A percentile compares a stretch with the other conserved stretches of the same genome.
Evolutionary conservation across 129 eudicot genomes (phyloP).

Genomic region (Saussurea involucrata): DNA sequence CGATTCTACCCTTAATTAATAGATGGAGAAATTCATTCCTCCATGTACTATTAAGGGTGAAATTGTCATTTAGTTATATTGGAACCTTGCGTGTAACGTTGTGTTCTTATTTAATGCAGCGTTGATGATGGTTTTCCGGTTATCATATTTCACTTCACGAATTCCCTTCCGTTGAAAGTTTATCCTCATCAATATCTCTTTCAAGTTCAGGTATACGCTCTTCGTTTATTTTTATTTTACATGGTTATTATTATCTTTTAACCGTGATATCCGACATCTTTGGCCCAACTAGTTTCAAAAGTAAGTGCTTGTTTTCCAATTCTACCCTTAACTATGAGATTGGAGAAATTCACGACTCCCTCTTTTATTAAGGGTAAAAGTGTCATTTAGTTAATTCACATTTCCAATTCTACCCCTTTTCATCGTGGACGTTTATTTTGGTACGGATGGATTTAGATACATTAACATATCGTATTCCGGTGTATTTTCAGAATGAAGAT

Average conservation of each 20-base stretch:
- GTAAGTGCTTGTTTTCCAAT: neutral
- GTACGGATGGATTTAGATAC: too few relatives aligned
- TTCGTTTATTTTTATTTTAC: neutral
- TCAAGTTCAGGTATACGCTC: conserved; percentile 36
- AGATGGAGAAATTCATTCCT: neutral
- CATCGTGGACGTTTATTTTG: too few relatives aligned
- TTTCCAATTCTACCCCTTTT: neutral
- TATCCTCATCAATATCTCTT: conserved; percentile 80
- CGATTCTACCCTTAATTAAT: neutral
- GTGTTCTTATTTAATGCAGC: conserved; percentile 38
- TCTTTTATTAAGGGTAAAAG: neutral
- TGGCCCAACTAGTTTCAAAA: neutral
- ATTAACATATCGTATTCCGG: neutral
- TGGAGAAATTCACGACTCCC: neutral
- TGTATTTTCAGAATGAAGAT: conserved; percentile 37
- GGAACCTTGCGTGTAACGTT: neutral
- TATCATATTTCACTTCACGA: conserved; percentile 60
- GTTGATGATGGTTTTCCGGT: conserved; percentile 73
- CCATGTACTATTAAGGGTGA: neutral
- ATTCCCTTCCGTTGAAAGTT: conserved; percentile 47
- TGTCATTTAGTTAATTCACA: neutral
- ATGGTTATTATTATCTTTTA: neutral
- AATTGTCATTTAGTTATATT: neutral
- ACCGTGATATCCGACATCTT: neutral
- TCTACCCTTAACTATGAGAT: neutral